Evolutionary conservation across 2,329 filamentous ascomycete genomes (phyloP), one percentile per base, ranked within the genome.

Genomic region (Fusarium nurragi): DNA sequence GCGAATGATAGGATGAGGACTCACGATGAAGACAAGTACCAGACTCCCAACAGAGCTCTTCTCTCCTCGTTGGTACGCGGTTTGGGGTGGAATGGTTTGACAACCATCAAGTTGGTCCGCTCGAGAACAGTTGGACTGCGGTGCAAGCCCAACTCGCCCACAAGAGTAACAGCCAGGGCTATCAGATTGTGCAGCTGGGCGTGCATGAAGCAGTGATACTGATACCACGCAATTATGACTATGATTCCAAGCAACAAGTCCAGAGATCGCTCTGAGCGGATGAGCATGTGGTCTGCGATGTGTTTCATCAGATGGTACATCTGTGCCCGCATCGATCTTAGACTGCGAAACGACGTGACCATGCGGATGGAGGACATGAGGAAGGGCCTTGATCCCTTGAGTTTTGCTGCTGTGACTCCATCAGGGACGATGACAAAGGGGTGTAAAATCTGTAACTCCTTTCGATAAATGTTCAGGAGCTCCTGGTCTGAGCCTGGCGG

Each of bases 121-220:
- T 84, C 81, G 4, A 77, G 75, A 5, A 78, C 49, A 1, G 73
- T 77, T 0, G 81, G 79, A 5, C 75, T 72, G 8, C 75, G 75
- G 40, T 80, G 81, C 13, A 87, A 69, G 4, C 79, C 80, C 32
- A 86, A 68, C 51, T 85, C 83, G 0, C 77, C 77, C 9, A 80
- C 74, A 3, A 86, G 76, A 6, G 80, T 82, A 13, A 77, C 71
- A 2, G 83, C 81, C 19, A 87, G 64, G 10, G 81, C 77, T 4
- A 86, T 69, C 4, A 86, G 73, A 48, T 83, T 85, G 65, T 80
- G 80, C 13, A 86, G 70, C 58, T 86, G 84, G 1, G 79, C 77
- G 48, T 86, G 83, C 70, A 81, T 77, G 60, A 84, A 78, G 64
- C 83, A 85, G 67, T 86, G 83, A 47, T 85, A 82, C 43, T 86